phyloP scores from a whole-genome alignment of 257 asterid genomes.

The Solanum okadae region DNA sequence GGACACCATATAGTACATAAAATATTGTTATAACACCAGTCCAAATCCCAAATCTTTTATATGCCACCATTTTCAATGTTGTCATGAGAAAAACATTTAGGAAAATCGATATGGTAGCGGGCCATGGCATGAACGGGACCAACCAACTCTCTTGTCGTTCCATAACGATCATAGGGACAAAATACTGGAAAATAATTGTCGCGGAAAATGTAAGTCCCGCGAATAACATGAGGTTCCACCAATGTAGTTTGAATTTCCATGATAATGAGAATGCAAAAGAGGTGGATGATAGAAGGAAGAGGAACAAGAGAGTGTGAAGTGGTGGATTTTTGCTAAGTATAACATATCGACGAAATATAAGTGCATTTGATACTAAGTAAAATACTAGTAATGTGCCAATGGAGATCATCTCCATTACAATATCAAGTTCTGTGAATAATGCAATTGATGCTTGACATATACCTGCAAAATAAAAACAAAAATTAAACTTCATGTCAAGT shows the following conservation, averaged over 20 bases:
- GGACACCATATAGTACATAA: slow-evolving; percentile 32
- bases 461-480: slow-evolving; percentile 3
- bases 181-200: slow-evolving; percentile 10
- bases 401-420: slow-evolving; percentile 30
- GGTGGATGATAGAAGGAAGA: slow-evolving; percentile 15
- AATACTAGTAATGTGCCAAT: slow-evolving; percentile 35
- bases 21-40: slow-evolving; percentile 15
- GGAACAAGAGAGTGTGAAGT: slow-evolving; percentile 14
- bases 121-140: slow-evolving; percentile 42
- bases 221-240: slow-evolving; percentile 20
- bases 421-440: slow-evolving; percentile 33
- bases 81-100: slow-evolving; percentile 33
- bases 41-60: slow-evolving; percentile 32
- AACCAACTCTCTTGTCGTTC: slow-evolving; percentile 11
- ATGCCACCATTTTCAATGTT: slow-evolving; percentile 16
- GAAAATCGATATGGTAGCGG: slow-evolving; percentile 26
- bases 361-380: slow-evolving; percentile 35
- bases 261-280: slow-evolving; percentile 26
- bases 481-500: not conserved
- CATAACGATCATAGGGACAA: not conserved
- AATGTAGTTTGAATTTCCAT: slow-evolving; percentile 17
- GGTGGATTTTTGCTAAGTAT: slow-evolving; percentile 9
- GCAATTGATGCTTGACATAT: slow-evolving; percentile 37
- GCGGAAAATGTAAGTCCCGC: not conserved
- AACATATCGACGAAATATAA: slow-evolving; percentile 18